phyloP scores from a whole-genome alignment of 2,329 filamentous ascomycete genomes.

The Xylaria sp. region DNA sequence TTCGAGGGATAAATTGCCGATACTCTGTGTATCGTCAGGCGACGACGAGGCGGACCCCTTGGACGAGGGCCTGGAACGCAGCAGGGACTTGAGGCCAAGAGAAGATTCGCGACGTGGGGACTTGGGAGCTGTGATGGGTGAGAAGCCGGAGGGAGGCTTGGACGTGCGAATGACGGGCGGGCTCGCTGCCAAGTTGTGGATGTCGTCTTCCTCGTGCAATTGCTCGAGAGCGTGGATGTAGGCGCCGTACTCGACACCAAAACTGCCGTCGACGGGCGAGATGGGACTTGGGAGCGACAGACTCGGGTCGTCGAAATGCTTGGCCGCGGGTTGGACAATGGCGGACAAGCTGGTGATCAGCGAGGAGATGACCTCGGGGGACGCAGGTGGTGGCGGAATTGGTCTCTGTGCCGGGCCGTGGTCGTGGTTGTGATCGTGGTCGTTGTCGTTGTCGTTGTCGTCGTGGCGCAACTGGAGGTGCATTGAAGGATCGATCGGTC shows the following conservation, averaged over 20 bases:
- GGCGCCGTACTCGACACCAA: slow-evolving; percentile 79
- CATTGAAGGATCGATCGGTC: slow-evolving; percentile 47
- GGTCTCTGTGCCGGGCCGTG: slow-evolving; percentile 25
- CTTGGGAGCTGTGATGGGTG: slow-evolving; percentile 72
- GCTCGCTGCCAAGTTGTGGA: slow-evolving; percentile 69
- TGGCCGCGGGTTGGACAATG: slow-evolving; percentile 73
- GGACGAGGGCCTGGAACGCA: slow-evolving; percentile 71
- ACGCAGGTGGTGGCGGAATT: slow-evolving; percentile 57
- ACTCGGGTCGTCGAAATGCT: slow-evolving; percentile 72
- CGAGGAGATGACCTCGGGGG: slow-evolving; percentile 75
- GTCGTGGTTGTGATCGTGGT: slow-evolving; percentile 29
- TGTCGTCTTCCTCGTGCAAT: slow-evolving; percentile 57
- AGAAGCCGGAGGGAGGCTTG: slow-evolving; percentile 81
- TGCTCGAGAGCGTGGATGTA: slow-evolving; percentile 65
- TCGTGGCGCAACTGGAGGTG: slow-evolving; percentile 44
- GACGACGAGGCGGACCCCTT: slow-evolving; percentile 63
- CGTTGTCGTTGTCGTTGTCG: slow-evolving; percentile 32
- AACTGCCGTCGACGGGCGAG: slow-evolving; percentile 60
- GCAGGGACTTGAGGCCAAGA: slow-evolving; percentile 67
- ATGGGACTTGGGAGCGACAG: slow-evolving; percentile 53
- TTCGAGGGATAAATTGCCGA: slow-evolving; percentile 73
- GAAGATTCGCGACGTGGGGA: slow-evolving; percentile 60
- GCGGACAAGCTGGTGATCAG: slow-evolving; percentile 76
- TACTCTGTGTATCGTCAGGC: slow-evolving; percentile 68
- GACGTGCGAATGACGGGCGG: slow-evolving; percentile 83